A percentile compares a stretch with the other conserved stretches of the same genome.
These are phyloP conservation scores for Leishmania turanica DNA, from an alignment of 208 protist species.

Conservation along the genomic window DNA sequence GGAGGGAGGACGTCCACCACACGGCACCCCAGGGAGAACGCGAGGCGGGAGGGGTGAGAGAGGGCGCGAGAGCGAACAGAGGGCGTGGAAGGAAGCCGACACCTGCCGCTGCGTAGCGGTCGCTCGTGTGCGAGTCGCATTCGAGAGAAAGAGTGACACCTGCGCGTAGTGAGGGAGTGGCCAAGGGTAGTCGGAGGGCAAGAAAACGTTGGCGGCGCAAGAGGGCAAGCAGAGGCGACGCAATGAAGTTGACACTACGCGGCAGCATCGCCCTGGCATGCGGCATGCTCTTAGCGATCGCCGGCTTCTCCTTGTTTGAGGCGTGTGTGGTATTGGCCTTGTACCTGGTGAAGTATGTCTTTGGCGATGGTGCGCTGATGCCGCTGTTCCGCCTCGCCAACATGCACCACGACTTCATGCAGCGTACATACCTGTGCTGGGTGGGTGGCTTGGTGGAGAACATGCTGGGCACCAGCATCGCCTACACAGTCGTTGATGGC, in stretches of 20 bases:
- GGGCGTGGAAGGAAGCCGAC: neutral
- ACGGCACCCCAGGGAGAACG: neutral
- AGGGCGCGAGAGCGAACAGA: neutral
- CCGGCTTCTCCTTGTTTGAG: conserved; percentile 25
- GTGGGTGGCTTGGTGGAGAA: conserved; percentile 56
- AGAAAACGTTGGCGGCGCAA: neutral
- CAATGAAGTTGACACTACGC: conserved; percentile 36
- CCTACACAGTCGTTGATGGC: conserved; percentile 71
- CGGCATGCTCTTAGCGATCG: conserved; percentile 20
- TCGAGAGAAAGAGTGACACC: neutral
- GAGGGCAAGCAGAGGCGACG: neutral
- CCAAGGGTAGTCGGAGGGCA: neutral
- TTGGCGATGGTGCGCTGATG: conserved; percentile 16
- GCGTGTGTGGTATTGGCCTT: conserved; percentile 30
- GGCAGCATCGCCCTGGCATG: conserved; percentile 34
- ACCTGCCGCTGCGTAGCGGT: neutral
- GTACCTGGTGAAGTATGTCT: conserved; percentile 33
- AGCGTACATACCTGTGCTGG: conserved; percentile 48
- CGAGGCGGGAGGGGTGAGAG: neutral
- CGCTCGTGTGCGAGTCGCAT: neutral
- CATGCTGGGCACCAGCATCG: conserved; percentile 49
- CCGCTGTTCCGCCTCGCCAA: conserved; percentile 33
- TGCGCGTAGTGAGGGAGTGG: neutral
- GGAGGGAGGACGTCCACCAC: neutral
- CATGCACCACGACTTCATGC: conserved; percentile 33